Evolutionary conservation across 2,329 filamentous ascomycete genomes (phyloP), one percentile per base, ranked within the genome.

Genomic region (Neoarthrinium moseri): DNA sequence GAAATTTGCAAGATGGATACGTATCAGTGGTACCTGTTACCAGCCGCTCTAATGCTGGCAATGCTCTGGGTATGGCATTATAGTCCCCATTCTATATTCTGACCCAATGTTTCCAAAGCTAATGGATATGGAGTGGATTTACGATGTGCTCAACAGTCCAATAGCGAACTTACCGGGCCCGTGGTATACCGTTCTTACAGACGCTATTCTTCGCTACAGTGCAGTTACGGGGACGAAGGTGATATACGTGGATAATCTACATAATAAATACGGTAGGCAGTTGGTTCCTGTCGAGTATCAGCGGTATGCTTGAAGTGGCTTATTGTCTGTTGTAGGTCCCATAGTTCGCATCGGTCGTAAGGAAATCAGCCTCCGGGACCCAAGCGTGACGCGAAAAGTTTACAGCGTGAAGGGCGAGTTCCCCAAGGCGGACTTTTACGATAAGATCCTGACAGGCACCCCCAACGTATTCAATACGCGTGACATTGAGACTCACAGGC

Each of bases 401-500:
- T 60, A 65, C 44, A 46, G 49, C 1, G 48, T 62, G 36, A 64
- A 64, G 42, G 51, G 49, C 27, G 61, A 58, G 20, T 65, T 55
- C 39, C 43, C 46, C 17, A 66, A 66, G 47, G 46, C 55, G 2
- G 12, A 45, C 4, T 64, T 52, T 46, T 66, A 64, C 43, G 34
- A 43, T 1, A 17, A 36, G 7, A 23, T 56, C 8, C 7, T 53
- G 11, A 41, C 50, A 2, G 46, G 44, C 12, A n/a, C 43, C 11
- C 32, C 59, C 23, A 68, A 56, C 23, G 26, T 76, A 22, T 75
- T 77, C 56, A 66, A 51, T 17, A 71, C 70, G 2, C 61, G 48
- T 0, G 62, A 76, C 36, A 50, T 66, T 1, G 56, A 66, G 2
- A 61, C 63, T 22, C 68, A 77, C 54, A 61, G 68, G 8, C 57